A percentile compares a stretch with the other conserved stretches of the same genome.
Evolutionary conservation across 768 basidiomycete species (phyloP).

Genomic region (Leccinum rimulosum): DNA sequence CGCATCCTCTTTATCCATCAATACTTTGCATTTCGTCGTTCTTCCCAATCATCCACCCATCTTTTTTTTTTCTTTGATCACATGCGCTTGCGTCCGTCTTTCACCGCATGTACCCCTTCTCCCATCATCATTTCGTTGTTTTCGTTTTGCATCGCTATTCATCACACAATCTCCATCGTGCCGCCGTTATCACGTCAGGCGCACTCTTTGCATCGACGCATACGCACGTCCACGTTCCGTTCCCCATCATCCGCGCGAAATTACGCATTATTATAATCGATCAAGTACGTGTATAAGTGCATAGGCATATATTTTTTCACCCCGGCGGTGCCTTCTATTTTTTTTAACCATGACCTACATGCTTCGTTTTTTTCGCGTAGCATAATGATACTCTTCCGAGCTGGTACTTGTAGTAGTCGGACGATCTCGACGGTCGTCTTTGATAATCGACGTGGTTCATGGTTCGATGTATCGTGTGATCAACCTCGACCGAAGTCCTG

Average conservation of each 20-base stretch:
- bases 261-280: conserved; percentile 31
- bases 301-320: conserved; percentile 24
- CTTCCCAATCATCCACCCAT: conserved; percentile 2
- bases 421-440: conserved; percentile 18
- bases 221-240: conserved; percentile 7
- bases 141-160: conserved; percentile 24
- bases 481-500: background rate
- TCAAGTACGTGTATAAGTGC: conserved; percentile 20
- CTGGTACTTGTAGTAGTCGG: conserved; percentile 11
- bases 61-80: background rate
- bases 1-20: conserved; percentile 11
- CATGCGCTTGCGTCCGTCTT: conserved; percentile 8
- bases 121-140: conserved; percentile 6
- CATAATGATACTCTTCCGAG: conserved; percentile 7
- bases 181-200: conserved; percentile 8
- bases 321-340: conserved; percentile 7
- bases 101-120: conserved; percentile 5
- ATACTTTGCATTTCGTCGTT: conserved; percentile 12
- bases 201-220: conserved; percentile 17
- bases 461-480: background rate
- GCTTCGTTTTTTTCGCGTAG: conserved; percentile 10
- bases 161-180: conserved; percentile 10
- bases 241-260: conserved; percentile 9
- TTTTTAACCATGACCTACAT: conserved; percentile 10
- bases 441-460: conserved; percentile 8